Base-by-base conservation (phyloP, 352 stramenopile genomes). In the Phytopythium delawarense region DNA sequence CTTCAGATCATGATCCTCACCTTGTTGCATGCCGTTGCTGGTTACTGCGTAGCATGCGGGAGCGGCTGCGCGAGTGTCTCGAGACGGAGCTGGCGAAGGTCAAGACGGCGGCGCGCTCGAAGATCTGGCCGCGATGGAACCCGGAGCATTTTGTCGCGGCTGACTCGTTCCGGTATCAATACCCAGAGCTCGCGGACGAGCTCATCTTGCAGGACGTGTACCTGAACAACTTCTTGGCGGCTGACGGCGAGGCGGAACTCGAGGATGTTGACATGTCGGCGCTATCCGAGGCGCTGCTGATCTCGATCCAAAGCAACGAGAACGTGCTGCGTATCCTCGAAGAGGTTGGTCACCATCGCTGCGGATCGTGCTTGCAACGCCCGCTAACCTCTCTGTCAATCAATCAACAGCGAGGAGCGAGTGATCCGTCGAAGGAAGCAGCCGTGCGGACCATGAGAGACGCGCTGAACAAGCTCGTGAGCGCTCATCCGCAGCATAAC, bases 81-180 rank as follows among this genome's bases (percentile, higher is more conserved):
- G 56, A 65, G 12, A 64, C 64, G 12, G 82, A 94, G 61, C 66
- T 92, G 16, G 45, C 65, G 2, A 93, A 93, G 58, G 79, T 94
- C n/a, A 80, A 86, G 62, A 75, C 71, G 6, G 81, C 81, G 11
- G 78, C 78, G 7, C 63, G 59, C 15, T 63, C 79, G 0, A 75
- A 81, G 42, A 70, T 69, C 0, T 95, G 84, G 84, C 87, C 87
- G 20, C 79, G 77, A 15, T 95, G 87, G 87, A 68, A 94, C 35
- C 83, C 81, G 1, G 82, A 95, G 30, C 84, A 95, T 52, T 93
- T 95, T 63, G 65, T 95, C n/a, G 87, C 87, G 4, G 84, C 83
- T 7, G 87, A 93, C 62, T 94, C 87, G 40, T 95, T 92, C 64
- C 83, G 79, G 8, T 95, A 95, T 44, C 81, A 92, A 55, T 95